phyloP scores from a whole-genome alignment of 2,329 filamentous ascomycete species.

The Apiospora kogelbergensis region DNA sequence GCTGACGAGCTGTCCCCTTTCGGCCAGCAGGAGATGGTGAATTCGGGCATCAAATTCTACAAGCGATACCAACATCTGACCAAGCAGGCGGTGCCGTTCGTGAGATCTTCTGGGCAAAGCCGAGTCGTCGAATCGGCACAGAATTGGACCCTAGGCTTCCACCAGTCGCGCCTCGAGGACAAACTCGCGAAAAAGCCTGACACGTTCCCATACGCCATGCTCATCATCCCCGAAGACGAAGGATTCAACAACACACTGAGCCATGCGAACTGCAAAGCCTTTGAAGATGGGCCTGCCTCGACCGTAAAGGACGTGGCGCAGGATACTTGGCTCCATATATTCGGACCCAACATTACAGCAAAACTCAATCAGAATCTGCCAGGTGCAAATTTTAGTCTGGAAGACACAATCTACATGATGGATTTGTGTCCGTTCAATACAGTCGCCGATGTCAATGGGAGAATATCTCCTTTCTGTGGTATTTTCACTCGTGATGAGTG shows the following conservation, averaged over 20 bases:
- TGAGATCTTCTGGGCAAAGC: slow-evolving; percentile 68
- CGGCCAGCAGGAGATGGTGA: slow-evolving; percentile 68
- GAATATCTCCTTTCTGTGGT: slow-evolving; percentile 69
- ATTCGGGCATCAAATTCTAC: slow-evolving; percentile 77
- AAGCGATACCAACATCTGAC: slow-evolving; percentile 67
- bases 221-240: slow-evolving; percentile 68
- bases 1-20: slow-evolving; percentile 68
- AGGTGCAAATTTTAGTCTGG: slow-evolving; percentile 62
- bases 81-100: slow-evolving; percentile 60
- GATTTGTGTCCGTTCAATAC: slow-evolving; percentile 86
- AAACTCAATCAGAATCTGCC: slow-evolving; percentile 69
- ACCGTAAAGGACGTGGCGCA: slow-evolving; percentile 51
- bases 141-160: slow-evolving; percentile 76
- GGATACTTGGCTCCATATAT: slow-evolving; percentile 58
- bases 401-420: slow-evolving; percentile 74
- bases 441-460: slow-evolving; percentile 58
- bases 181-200: slow-evolving; percentile 41
- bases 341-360: slow-evolving; percentile 65
- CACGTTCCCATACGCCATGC: slow-evolving; percentile 52
- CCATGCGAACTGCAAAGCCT: slow-evolving; percentile 69
- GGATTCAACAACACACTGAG: slow-evolving; percentile 80
- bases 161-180: slow-evolving; percentile 47
- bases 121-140: slow-evolving; percentile 74
- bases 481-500: slow-evolving; percentile 76
- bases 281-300: slow-evolving; percentile 60